Base-by-base conservation (phyloP, 345 rosid species). In the Populus alba region DNA sequence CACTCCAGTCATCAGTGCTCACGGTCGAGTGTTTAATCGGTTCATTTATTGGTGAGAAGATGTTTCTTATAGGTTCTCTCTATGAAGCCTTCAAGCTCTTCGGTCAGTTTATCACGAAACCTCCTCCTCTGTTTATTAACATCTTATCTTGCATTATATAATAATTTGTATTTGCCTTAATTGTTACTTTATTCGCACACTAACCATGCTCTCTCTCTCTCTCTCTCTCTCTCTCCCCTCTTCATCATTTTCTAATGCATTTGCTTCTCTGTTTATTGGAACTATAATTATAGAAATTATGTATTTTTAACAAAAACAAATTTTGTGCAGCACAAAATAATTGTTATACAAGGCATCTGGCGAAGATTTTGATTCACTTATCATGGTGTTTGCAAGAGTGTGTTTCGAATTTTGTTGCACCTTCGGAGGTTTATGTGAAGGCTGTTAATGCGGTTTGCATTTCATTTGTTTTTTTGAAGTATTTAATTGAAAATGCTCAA, bases 31-130 rank as follows among this genome's bases (percentile, higher is more conserved):
- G 90, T 73, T 87, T 94, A 84, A 90, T 92, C 76, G 86, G 88
- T 7, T 81, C 91, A n/a, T 90, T 96, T 25, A 93, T 96, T 68
- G 98, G 97, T 22, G 97, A 91, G 85, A 92, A 94, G 83, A 90
- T 97, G 69, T 89, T 94, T 75, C 97, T 97, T 0, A 78, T 96
- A 71, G 83, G 83, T 39, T 96, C 98, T 78, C 90, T 91, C 49
- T 90, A 80, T 43, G 90, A 91, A 65, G 99, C 98, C 66, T 91
- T 91, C 79, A 82, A 86, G 82, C 87, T 90, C 79, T 87, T 94
- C 77, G 92, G 99, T 94, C 75, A 81, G 94, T 82, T 70, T 17
- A 33, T 70, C 62, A 4, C 68, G 16, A 8, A 27, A 45, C 17
- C 35, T 71, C 53, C 12, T 37, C 15, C 31, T 29, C 31, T 29